These are phyloP conservation scores for Tubosaeta sp. DNA, from an alignment of 768 basidiomycete genomes.

Conservation along the genomic window DNA sequence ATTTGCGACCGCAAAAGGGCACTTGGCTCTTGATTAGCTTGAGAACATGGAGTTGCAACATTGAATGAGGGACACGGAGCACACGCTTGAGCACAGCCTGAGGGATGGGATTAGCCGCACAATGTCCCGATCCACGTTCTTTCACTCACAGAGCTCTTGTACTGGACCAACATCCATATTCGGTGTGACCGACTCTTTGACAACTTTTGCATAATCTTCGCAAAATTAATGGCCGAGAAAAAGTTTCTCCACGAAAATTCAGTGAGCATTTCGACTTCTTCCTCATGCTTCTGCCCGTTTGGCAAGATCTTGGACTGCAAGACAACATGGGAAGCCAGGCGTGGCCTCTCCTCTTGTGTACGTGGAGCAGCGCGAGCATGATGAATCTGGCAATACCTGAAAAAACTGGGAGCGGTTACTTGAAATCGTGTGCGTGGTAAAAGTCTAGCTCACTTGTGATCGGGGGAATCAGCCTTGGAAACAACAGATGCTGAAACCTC, in stretches of 20 bases:
- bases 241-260: conserved; percentile 99
- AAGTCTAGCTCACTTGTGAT: conserved; percentile 61
- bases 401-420: conserved; percentile 62
- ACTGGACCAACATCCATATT: conserved; percentile 94
- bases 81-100: conserved; percentile 96
- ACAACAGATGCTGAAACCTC: conserved; percentile 81
- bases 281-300: conserved; percentile 71
- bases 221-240: conserved; percentile 95
- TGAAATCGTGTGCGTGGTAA: neutral
- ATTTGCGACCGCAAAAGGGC: conserved; percentile 95
- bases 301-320: conserved; percentile 55
- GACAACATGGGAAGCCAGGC: conserved; percentile 55
- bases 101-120: conserved; percentile 16
- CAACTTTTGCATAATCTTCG: conserved; percentile 96
- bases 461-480: conserved; percentile 84
- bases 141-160: conserved; percentile 87
- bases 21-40: conserved; percentile 99
- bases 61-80: conserved; percentile 87
- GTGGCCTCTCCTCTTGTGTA: conserved; percentile 59
- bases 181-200: conserved; percentile 93
- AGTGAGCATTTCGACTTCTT: conserved; percentile 87
- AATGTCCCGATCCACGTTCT: neutral
- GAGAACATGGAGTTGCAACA: conserved; percentile 90
- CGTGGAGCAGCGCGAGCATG: conserved; percentile 65
- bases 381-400: conserved; percentile 84